Base-by-base conservation (phyloP, 768 basidiomycete genomes). In the Psilocybe cubensis region DNA sequence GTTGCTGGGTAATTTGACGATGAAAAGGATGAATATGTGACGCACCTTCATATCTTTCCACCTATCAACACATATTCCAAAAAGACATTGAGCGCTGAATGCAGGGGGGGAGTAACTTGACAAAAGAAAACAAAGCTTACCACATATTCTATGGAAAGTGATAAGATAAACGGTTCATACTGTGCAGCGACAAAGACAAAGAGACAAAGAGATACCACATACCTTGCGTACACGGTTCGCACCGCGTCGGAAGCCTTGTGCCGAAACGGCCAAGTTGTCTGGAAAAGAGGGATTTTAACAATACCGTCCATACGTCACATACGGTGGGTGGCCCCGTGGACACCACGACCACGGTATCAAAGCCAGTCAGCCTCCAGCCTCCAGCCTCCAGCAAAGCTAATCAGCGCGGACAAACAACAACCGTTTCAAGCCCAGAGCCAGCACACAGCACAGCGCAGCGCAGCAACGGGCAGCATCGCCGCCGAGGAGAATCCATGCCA, bases 161-260 rank as follows among this genome's bases (percentile, higher is more conserved):
- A 44, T 40, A 21, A 54, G 23, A 20, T 29, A 55, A 60, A 61
- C 45, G 6, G 31, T 33, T 33, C 12, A 33, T 33, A 33, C 12
- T 12, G 31, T 7, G 31, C 12, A 33, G 31, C 56, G 35, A 53
- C 42, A 45, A 33, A 21, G 21, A 51, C 21, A 29, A 12, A 41
- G 29, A 12, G 44, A 17, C 47, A 43, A 38, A 38, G 10, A 40
- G 51, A 28, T 18, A 29, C 54, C 54, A 80, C 85, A 63, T 68
- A 95, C 94, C 85, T 98, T 99, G 72, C 97, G 88, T 52, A 99
- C 97, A 59, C 93, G 83, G 78, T 98, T 98, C 51, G 97, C 97
- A 63, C 97, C 96, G 62, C 94, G 84, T 60, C 95, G 88, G 86
- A 99, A 99, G 24, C 95, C 94, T 78, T 99, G 96, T n/a, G 97